phyloP scores from a whole-genome alignment of 1,139 yeast genomes.

The Schwanniomyces etchellsii region DNA sequence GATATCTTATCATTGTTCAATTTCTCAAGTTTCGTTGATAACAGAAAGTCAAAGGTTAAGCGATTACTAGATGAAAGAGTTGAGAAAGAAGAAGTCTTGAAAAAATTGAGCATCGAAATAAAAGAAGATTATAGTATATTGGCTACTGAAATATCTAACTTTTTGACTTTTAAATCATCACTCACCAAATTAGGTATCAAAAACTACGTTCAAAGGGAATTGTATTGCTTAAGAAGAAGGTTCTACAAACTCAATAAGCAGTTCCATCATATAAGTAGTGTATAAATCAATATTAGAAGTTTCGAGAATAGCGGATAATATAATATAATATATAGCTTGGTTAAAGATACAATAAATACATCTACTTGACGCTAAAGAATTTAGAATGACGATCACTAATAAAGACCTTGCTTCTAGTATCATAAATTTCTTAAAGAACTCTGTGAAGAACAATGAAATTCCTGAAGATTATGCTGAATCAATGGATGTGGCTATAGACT shows the following conservation, averaged over 20 bases:
- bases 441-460: constrained; percentile 59
- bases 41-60: constrained; percentile 28
- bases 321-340: no score
- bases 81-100: constrained; percentile 28
- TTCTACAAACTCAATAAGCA: background rate
- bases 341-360: no score
- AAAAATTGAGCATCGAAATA: constrained; percentile 30
- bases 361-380: no score
- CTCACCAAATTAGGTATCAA: constrained; percentile 34
- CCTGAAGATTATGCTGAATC: constrained; percentile 82
- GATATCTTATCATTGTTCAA: background rate
- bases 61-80: constrained; percentile 24
- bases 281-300: constrained; percentile 4
- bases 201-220: background rate
- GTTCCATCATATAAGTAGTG: constrained; percentile 1
- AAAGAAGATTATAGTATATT: constrained; percentile 50
- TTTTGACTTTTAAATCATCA: constrained; percentile 43
- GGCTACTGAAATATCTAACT: constrained; percentile 60
- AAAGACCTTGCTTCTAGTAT: constrained; percentile 74
- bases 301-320: constrained; percentile 7
- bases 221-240: background rate
- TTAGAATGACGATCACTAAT: constrained; percentile 31
- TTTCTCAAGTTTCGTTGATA: constrained; percentile 22
- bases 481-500: constrained; percentile 91
- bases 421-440: constrained; percentile 60